A percentile compares a stretch with the other conserved stretches of the same genome.
phyloP scores from a whole-genome alignment of 768 basidiomycete species.

The Rossbeevera mucosa region DNA sequence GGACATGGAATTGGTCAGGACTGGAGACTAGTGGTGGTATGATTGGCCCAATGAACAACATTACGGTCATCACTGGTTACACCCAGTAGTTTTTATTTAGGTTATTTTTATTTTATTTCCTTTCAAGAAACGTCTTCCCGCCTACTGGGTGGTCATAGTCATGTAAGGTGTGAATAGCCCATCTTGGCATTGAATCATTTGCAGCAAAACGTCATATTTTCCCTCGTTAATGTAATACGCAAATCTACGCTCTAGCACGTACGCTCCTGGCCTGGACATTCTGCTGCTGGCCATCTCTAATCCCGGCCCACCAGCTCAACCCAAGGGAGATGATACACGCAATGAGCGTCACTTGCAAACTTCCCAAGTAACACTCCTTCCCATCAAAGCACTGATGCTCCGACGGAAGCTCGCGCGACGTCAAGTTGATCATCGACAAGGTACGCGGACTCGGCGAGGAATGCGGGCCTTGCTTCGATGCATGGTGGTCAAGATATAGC shows the following conservation, averaged over 20 bases:
- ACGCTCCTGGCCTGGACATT: slow-evolving; percentile 2
- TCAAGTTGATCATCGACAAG: background rate
- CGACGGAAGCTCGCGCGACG: slow-evolving; percentile 19
- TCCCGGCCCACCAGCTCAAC: slow-evolving; percentile 36
- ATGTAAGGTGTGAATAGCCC: too few species aligned
- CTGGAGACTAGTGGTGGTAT: slow-evolving; percentile 42
- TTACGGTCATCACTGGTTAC: slow-evolving; percentile 36
- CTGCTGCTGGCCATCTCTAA: slow-evolving; percentile 27
- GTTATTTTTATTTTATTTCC: background rate
- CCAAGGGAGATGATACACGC: slow-evolving; percentile 35
- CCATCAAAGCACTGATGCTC: slow-evolving; percentile 53
- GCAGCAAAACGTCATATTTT: background rate
- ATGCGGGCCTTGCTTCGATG: slow-evolving; percentile 12
- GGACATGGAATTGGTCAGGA: slow-evolving; percentile 47
- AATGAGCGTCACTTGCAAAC: slow-evolving; percentile 44
- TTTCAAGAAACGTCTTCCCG: background rate
- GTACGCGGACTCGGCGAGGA: background rate
- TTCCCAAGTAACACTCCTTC: slow-evolving; percentile 54
- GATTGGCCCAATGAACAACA: slow-evolving; percentile 34
- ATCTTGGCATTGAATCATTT: background rate
- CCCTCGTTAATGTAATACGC: too few species aligned
- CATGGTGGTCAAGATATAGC: slow-evolving; percentile 72
- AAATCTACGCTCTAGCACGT: background rate
- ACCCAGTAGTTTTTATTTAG: slow-evolving; percentile 12
- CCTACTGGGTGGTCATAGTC: background rate